phyloP scores from a whole-genome alignment of 192 early-diverging fungal species.

The Kappamyces sp. region DNA sequence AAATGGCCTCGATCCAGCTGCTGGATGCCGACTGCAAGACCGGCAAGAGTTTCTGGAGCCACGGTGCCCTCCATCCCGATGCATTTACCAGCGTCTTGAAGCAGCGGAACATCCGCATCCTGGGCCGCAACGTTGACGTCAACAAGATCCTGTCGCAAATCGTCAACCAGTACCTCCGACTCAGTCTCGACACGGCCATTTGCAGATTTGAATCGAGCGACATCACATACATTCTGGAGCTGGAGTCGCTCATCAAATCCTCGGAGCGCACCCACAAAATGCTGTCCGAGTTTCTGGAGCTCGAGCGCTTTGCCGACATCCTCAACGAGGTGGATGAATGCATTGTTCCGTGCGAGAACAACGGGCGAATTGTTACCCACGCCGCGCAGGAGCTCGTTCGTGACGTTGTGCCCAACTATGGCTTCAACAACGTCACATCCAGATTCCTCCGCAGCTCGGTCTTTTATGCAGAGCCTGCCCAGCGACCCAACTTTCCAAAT shows the following conservation, averaged over 20 bases:
- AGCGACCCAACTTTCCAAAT: conserved; percentile 31
- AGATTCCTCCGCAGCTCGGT: conserved; percentile 31
- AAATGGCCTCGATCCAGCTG: conserved; percentile 29
- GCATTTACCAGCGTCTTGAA: conserved; percentile 28
- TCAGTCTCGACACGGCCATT: conserved; percentile 40
- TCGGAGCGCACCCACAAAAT: conserved; percentile 32
- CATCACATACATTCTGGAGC: conserved; percentile 38
- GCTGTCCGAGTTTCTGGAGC: conserved; percentile 26
- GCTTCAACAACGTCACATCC: conserved; percentile 26
- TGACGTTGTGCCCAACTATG: conserved; percentile 53
- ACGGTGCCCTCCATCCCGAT: conserved; percentile 15
- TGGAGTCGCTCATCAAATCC: conserved; percentile 36
- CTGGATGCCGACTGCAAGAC: conserved; percentile 23
- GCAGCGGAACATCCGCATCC: conserved; percentile 20
- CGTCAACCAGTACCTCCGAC: conserved; percentile 36
- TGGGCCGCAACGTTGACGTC: conserved; percentile 42
- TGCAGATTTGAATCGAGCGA: conserved; percentile 37
- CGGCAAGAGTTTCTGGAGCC: conserved; percentile 11
- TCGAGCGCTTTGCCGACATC: conserved; percentile 44
- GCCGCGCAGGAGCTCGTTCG: conserved; percentile 59
- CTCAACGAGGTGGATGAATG: conserved; percentile 40
- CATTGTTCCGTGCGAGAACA: conserved; percentile 18
- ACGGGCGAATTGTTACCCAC: conserved; percentile 42
- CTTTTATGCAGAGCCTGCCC: conserved; percentile 18
- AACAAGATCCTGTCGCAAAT: conserved; percentile 30